Evolutionary conservation across 208 protist species (phyloP), one percentile per base, ranked within the genome.

Genomic region (Jaenimonas drosophilae): DNA sequence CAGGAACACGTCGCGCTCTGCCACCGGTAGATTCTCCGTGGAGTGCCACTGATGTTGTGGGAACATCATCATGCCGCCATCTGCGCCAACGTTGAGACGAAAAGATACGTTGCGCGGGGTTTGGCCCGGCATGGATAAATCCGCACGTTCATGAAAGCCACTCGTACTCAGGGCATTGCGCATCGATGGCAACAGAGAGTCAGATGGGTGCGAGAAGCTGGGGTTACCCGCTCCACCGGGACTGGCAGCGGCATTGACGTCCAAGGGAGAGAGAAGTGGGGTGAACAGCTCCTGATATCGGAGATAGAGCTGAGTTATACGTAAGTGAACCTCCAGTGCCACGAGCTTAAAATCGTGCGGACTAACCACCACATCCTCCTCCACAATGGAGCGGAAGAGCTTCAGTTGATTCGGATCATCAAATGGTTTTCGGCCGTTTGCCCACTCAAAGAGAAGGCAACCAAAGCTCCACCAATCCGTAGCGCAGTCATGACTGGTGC

Each of bases 391-490:
- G 20, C 64, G 50, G 23, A 88, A 74, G 21, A 88, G 54, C 0
- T 33, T 56, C 49, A 76, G 87, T 42, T 76, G 70, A 32, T 82
- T 93, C 7, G 43, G 39, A 23, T 39, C 64, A 33, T 83, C 81
- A 45, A 85, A 95, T 5, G 82, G 67, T 26, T 75, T 70, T 17
- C 91, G 69, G 14, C 92, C 95, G 32, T 92, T 86, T 21, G 88
- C 55, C 91, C 96, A 97, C 74, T 98, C 95, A 61, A 95, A 97
- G 3, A 98, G 66, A 3, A 97, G 66, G 38, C 91, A 95, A 34
- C 95, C 95, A 58, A 90, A 96, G 55, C 77, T 89, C 93, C 95
- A 98, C 95, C 95, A 98, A 67, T 98, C 95, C 7, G 94, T 95
- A 44, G 84, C 73, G 6, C 64, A 71, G 64, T 91, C 91, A 59